Base-by-base conservation (phyloP, 805 yeast genomes). In the Kodamaea nitidulidarum region DNA sequence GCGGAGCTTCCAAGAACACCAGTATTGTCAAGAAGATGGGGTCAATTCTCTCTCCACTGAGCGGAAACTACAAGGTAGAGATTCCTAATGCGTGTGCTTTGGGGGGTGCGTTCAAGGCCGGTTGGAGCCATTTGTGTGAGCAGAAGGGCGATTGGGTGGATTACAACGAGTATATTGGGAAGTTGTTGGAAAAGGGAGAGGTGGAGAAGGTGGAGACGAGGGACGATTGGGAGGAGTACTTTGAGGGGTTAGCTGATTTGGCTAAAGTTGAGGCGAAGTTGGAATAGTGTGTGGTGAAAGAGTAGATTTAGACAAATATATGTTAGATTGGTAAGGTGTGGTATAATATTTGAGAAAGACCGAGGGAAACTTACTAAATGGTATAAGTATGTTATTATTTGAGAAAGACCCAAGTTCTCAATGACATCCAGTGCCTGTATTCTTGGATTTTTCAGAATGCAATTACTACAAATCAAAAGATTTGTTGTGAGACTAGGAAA, bases 41-140 rank as follows among this genome's bases (percentile, higher is more conserved):
- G 8, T 67, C 80, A 9, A 79, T 88, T 6, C 60, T 88, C 25
- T 90, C 88, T 4, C 79, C 85, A 0, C 61, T 68, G 1, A 56
- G 66, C 24, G 93, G 90, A 1, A 79, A 83, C 45, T 85, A 61
- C 56, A 76, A 78, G 43, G 80, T 84, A 27, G 88, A 85, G 51
- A 76, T 86, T 34, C 79, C 91, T 6, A 88, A 88, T 61, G 93
- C 96, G 1, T 88, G 96, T 70, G 96, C 96, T 0, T 60, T 86
- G 25, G 96, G 96, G 17, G 95, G 96, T 3, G 91, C 95, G 30
- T 85, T 74, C 62, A 84, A 85, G 55, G 91, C 95, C 1, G 67
- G 81, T 35, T 88, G 95, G 95, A 75, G 86, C 27, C 61, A 57
- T 41, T 46, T 54, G 39, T 62, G 62, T 41, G 72, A 66, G 44